Evolutionary conservation across 2,329 filamentous ascomycete species (phyloP), one percentile per base, ranked within the genome.

Genomic region (Sordariomycetes sp.): DNA sequence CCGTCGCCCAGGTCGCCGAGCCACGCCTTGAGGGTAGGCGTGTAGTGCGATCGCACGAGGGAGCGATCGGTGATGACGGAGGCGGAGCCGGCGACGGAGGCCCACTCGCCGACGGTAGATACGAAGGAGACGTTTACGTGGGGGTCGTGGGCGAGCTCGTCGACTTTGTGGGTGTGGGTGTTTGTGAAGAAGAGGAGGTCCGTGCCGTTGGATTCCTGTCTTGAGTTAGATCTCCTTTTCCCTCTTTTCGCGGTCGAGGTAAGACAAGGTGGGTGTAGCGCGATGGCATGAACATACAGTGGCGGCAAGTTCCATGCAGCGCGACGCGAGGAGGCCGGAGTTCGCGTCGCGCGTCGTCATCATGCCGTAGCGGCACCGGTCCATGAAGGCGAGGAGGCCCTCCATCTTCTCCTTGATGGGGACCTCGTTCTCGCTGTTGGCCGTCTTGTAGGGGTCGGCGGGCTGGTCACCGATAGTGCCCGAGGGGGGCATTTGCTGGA

Each of bases 171-270:
- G 10, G 88, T 90, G 68, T 92, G 87, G 61, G 89, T 90, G 76
- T 95, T 95, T 66, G 90, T 90, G 76, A 94, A 86, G 79, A 95
- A 95, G 69, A 95, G 80, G 58, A 94, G 80, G 68, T 95, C 90
- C 58, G 90, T 78, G 65, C 87, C 87, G 62, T 85, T 85, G 60
- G 78, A 76, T 72, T 95, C 89, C 87, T 92, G 20, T 15, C 3
- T 15, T 20, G 13, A 10, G 42, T 20, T 48, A 22, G 42, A 10
- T 8, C 5, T 22, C 17, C 2, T 10, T 20, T 2, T 48, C 22
- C 22, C 35, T 36, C 12, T 36, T 13, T 6, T 13, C 12, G 36
- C 36, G 36, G 17, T 13, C 12, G 36, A 17, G 45, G 45, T 20
- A 22, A 3, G 42, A 17, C 15, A 48, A 48, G 15, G 42, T n/a